These are phyloP conservation scores for Aspergillus sclerotialis DNA, from an alignment of 2,329 filamentous ascomycete species.

Conservation along the genomic window DNA sequence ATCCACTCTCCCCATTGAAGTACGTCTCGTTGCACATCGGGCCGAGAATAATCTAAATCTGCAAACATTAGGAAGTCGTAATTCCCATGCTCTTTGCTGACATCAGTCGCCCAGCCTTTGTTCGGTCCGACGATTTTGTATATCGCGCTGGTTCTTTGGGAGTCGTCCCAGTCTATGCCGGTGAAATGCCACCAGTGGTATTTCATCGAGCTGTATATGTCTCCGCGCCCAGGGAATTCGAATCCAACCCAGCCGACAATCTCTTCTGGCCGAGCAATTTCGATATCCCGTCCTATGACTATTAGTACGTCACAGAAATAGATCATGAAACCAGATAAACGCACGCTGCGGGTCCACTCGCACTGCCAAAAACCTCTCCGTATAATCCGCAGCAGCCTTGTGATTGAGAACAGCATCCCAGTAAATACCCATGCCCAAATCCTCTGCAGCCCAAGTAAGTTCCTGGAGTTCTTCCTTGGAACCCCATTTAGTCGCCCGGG, in stretches of 20 bases:
- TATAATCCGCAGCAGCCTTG: constrained; percentile 61
- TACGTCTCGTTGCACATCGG: constrained; percentile 58
- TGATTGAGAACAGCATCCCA: constrained; percentile 70
- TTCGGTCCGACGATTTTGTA: constrained; percentile 59
- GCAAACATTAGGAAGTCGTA: constrained; percentile 66
- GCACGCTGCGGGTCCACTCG: constrained; percentile 53
- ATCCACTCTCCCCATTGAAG: constrained; percentile 64
- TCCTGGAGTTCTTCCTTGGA: constrained; percentile 53
- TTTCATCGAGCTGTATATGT: constrained; percentile 54
- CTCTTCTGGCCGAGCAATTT: constrained; percentile 49
- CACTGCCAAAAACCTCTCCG: constrained; percentile 55
- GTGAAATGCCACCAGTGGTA: constrained; percentile 64
- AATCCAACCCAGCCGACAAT: constrained; percentile 65
- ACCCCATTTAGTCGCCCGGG: constrained; percentile 61
- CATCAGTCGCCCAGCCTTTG: constrained; percentile 58
- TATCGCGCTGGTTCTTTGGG: constrained; percentile 51
- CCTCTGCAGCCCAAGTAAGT: constrained; percentile 45
- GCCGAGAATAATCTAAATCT: constrained; percentile 59
- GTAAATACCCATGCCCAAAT: constrained; percentile 51
- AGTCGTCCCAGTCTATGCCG: constrained; percentile 60
- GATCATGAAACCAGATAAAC: not conserved
- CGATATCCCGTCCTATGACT: constrained; percentile 46
- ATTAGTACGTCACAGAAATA: constrained; percentile 1
- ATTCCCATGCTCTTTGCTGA: constrained; percentile 60
- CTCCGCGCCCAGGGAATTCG: constrained; percentile 55